phyloP scores from a whole-genome alignment of 73 alveolate species.

The Paramecium sonneborni region DNA sequence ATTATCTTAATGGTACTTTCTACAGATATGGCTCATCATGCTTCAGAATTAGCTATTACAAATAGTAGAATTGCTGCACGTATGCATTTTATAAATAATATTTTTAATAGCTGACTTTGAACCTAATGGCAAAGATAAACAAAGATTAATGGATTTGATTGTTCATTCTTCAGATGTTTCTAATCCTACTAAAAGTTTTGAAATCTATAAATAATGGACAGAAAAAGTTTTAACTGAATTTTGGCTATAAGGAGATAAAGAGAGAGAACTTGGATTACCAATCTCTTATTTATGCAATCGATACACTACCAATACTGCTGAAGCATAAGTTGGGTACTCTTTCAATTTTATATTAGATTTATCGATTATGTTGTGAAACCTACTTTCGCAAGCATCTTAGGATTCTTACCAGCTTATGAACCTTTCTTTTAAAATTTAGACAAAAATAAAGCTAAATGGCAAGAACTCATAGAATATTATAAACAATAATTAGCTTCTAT shows the following conservation, averaged over 20 bases:
- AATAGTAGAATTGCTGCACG: constrained; percentile 69
- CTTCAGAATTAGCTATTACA: constrained; percentile 68
- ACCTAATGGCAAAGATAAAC: constrained; percentile 71
- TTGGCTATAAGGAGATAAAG: constrained; percentile 81
- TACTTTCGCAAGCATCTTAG: neutral
- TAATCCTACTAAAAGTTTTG: constrained; percentile 73
- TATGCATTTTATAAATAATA: neutral
- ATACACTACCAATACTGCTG: constrained; percentile 82
- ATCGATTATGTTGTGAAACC: constrained; percentile 65
- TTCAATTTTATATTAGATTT: neutral
- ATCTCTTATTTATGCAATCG: constrained; percentile 88
- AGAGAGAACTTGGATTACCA: constrained; percentile 78
- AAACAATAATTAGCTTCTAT: constrained; percentile 45
- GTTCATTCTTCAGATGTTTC: constrained; percentile 79
- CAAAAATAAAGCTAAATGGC: constrained; percentile 52
- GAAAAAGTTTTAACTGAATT: constrained; percentile 72
- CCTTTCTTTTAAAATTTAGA: constrained; percentile 37
- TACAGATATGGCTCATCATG: constrained; percentile 88
- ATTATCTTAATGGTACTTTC: constrained; percentile 81
- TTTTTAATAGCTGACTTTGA: constrained; percentile 61
- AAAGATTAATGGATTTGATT: constrained; percentile 68
- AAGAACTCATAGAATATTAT: constrained; percentile 45
- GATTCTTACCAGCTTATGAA: constrained; percentile 45
- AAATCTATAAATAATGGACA: constrained; percentile 73
- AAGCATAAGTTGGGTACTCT: constrained; percentile 78